A percentile compares a stretch with the other conserved stretches of the same genome.
These are phyloP conservation scores for Theileria luwenshuni DNA, from an alignment of 169 alveolate genomes.

Conservation along the genomic window DNA sequence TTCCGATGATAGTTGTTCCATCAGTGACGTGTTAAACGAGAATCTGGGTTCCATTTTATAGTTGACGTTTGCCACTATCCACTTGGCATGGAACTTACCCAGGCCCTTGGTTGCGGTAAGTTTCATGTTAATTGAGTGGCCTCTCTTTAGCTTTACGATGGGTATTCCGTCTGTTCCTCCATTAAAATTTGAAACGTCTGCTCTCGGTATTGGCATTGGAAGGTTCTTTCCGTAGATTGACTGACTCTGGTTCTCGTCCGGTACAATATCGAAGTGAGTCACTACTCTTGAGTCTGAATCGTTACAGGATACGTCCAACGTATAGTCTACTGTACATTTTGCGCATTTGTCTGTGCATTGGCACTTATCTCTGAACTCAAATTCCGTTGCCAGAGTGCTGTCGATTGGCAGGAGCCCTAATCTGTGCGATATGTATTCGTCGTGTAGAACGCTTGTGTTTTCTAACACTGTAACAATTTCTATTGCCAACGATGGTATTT, in stretches of 20 bases:
- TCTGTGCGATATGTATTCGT: constrained; percentile 94
- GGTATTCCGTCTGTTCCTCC: constrained; percentile 85
- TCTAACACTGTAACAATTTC: constrained; percentile 92
- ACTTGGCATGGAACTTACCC: constrained; percentile 96
- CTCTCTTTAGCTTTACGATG: constrained; percentile 89
- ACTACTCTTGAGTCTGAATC: constrained; percentile 88
- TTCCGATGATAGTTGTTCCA: constrained; percentile 69
- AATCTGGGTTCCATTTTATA: constrained; percentile 78
- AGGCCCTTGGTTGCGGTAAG: constrained; percentile 94
- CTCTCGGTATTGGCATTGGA: constrained; percentile 71
- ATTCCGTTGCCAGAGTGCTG: constrained; percentile 85
- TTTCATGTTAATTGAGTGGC: constrained; percentile 89
- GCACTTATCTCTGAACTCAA: constrained; percentile 89
- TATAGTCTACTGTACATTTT: constrained; percentile 89
- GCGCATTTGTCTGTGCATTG: constrained; percentile 90
- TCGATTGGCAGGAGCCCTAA: constrained; percentile 93
- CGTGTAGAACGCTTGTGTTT: constrained; percentile 94
- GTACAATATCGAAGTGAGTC: constrained; percentile 80
- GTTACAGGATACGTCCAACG: constrained; percentile 85
- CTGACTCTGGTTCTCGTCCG: constrained; percentile 52
- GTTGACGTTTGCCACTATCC: constrained; percentile 94
- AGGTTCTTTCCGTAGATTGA: constrained; percentile 19
- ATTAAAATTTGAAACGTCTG: constrained; percentile 19
- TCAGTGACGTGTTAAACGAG: constrained; percentile 68
- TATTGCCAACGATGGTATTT: constrained; percentile 95